Evolutionary conservation across 176 grass and related monocot species (phyloP).

Genomic region (Ananas comosus): DNA sequence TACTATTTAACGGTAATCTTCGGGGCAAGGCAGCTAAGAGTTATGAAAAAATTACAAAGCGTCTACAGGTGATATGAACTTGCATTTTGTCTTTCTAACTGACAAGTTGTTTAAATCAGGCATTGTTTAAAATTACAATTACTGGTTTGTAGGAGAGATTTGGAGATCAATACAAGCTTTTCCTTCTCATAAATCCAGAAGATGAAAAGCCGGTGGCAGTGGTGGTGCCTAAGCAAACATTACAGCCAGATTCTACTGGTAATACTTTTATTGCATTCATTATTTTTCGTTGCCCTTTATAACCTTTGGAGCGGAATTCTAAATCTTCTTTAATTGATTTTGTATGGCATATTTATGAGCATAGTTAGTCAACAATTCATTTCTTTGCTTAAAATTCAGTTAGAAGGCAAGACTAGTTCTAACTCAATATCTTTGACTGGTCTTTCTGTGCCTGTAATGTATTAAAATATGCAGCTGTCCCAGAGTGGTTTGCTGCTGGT

Average conservation of each 20-base stretch:
- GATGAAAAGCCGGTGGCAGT: slow-evolving; percentile 92
- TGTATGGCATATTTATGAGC: not conserved
- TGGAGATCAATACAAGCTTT: slow-evolving; percentile 86
- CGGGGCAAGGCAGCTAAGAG: slow-evolving; percentile 69
- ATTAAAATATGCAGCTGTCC: slow-evolving; percentile 43
- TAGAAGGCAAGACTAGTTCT: not conserved
- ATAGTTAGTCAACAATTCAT: not conserved
- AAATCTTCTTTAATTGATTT: not conserved
- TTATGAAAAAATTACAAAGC: slow-evolving; percentile 82
- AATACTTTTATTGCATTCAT: slow-evolving; percentile 5
- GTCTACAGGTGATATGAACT: slow-evolving; percentile 54
- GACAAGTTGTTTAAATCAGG: not conserved
- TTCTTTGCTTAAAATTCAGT: not conserved
- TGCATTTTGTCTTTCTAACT: slow-evolving; percentile 1
- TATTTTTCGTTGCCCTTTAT: not conserved
- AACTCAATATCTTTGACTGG: slow-evolving; percentile 1
- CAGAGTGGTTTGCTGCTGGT: slow-evolving; percentile 90
- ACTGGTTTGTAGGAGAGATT: slow-evolving; percentile 70
- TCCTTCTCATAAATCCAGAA: slow-evolving; percentile 88
- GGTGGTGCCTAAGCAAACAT: slow-evolving; percentile 64
- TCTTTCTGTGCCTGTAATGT: slow-evolving; percentile 5
- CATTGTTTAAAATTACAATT: slow-evolving; percentile 12
- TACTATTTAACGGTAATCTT: slow-evolving; percentile 91
- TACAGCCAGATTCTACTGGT: slow-evolving; percentile 68
- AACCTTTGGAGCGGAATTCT: not conserved